phyloP scores from a whole-genome alignment of 495 filamentous ascomycete species.

The Physcia stellaris region DNA sequence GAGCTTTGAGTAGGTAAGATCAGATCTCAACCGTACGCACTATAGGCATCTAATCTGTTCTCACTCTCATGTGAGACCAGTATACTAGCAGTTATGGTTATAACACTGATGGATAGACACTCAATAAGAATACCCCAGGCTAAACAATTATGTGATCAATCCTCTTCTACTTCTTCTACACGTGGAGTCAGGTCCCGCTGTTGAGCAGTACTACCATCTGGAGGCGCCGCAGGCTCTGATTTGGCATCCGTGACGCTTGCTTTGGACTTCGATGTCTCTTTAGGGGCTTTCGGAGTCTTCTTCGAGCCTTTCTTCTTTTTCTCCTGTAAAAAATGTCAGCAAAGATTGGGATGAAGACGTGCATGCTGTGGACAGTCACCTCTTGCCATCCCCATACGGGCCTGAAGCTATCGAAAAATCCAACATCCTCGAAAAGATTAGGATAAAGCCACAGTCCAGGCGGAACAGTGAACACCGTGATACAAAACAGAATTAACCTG shows the following conservation, averaged over 20 bases:
- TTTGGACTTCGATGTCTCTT: constrained; percentile 15
- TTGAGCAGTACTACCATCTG: constrained; percentile 29
- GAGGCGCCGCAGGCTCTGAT: constrained; percentile 34
- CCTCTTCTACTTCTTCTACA: constrained; percentile 56
- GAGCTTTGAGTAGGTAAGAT: too few species aligned
- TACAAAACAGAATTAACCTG: constrained; percentile 84
- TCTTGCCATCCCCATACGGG: constrained; percentile 98
- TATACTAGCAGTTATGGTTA: too few species aligned
- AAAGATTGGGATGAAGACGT: constrained; percentile 6
- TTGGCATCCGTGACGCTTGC: constrained; percentile 18
- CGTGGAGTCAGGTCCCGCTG: constrained; percentile 42
- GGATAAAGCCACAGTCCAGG: constrained; percentile 97
- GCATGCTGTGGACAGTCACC: constrained; percentile 36
- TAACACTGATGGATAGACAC: too few species aligned
- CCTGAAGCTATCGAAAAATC: constrained; percentile 94
- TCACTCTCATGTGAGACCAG: too few species aligned
- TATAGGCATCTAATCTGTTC: too few species aligned
- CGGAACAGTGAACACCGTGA: constrained; percentile 72
- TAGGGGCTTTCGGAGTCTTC: constrained; percentile 20
- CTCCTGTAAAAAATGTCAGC: constrained; percentile 19
- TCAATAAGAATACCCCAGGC: too few species aligned
- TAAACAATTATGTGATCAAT: too few species aligned
- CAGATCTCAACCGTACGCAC: too few species aligned
- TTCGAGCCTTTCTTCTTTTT: constrained; percentile 56
- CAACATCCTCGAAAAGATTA: constrained; percentile 96